phyloP scores from a whole-genome alignment of 2,329 filamentous ascomycete genomes.

The Phaeoacremonium minimum region DNA sequence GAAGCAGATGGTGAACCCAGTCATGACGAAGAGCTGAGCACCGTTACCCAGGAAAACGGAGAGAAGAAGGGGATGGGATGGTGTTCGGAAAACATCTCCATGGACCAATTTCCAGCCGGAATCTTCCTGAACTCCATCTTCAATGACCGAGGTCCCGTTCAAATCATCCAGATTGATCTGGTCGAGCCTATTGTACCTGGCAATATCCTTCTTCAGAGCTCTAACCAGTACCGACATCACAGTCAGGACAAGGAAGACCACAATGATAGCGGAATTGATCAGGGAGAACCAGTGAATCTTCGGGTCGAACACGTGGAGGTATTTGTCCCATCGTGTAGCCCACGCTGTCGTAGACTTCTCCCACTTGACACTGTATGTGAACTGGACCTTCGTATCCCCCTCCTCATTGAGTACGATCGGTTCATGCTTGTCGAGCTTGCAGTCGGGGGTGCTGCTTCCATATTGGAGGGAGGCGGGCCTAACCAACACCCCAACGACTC shows the following conservation, averaged over 20 bases:
- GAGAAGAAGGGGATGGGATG: slow-evolving; percentile 75
- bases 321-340: slow-evolving; percentile 98
- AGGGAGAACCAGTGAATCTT: slow-evolving; percentile 99
- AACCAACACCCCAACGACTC: slow-evolving; percentile 90
- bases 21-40: slow-evolving; percentile 96
- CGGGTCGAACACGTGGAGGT: slow-evolving; percentile 92
- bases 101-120: slow-evolving; percentile 98
- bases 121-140: slow-evolving; percentile 94
- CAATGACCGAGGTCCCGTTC: slow-evolving; percentile 70
- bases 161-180: slow-evolving; percentile 88
- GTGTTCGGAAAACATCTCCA: slow-evolving; percentile 91
- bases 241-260: slow-evolving; percentile 84
- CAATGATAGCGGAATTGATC: slow-evolving; percentile 92
- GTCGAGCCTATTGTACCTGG: slow-evolving; percentile 91
- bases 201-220: slow-evolving; percentile 90
- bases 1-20: slow-evolving; percentile 88
- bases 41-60: slow-evolving; percentile 90
- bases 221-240: slow-evolving; percentile 89
- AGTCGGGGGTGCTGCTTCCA: slow-evolving; percentile 56
- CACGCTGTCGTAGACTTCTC: slow-evolving; percentile 78
- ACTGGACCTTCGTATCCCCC: slow-evolving; percentile 62
- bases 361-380: slow-evolving; percentile 94
- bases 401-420: slow-evolving; percentile 61
- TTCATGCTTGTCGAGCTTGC: slow-evolving; percentile 46
- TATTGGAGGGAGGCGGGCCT: slow-evolving; percentile 71